A percentile compares a stretch with the other conserved stretches of the same genome.
Evolutionary conservation across 805 yeast genomes (phyloP).

Genomic region (Metschnikowia kofuensis): DNA sequence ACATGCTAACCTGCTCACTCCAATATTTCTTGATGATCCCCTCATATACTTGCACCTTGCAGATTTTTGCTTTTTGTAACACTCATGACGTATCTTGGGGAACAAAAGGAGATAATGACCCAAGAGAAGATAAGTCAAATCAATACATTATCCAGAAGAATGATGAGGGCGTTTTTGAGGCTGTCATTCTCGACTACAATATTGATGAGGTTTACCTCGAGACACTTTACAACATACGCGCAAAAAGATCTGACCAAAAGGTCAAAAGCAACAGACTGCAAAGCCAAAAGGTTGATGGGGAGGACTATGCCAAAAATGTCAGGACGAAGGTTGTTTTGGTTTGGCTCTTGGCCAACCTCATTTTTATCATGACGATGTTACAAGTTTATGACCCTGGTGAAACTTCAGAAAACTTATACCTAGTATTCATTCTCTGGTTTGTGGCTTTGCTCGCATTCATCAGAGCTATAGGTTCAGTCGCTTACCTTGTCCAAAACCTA

Average conservation of each 20-base stretch:
- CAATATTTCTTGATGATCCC: conserved; percentile 92
- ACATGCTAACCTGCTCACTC: conserved; percentile 76
- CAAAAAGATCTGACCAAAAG: conserved; percentile 60
- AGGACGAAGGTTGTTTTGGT: conserved; percentile 91
- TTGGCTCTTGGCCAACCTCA: conserved; percentile 85
- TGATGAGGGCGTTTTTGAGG: conserved; percentile 74
- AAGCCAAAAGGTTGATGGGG: conserved; percentile 39
- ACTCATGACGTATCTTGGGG: conserved; percentile 99
- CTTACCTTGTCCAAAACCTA: conserved; percentile 51
- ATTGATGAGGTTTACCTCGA: conserved; percentile 81
- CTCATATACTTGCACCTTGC: conserved; percentile 86
- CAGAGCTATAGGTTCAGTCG: conserved; percentile 78
- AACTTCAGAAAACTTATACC: conserved; percentile 59
- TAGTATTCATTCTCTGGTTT: conserved; percentile 85
- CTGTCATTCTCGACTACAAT: conserved; percentile 79
- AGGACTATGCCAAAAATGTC: conserved; percentile 91
- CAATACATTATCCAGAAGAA: conserved; percentile 79
- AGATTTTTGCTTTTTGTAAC: conserved; percentile 95
- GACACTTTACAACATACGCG: conserved; percentile 67
- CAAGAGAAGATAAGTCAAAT: conserved; percentile 61
- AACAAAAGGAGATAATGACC: conserved; percentile 88
- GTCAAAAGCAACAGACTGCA: conserved; percentile 29
- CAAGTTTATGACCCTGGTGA: conserved; percentile 75
- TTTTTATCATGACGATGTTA: conserved; percentile 82
- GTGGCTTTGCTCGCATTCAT: conserved; percentile 82